Base-by-base conservation (phyloP, 345 rosid species). In the Clausena lansium region DNA sequence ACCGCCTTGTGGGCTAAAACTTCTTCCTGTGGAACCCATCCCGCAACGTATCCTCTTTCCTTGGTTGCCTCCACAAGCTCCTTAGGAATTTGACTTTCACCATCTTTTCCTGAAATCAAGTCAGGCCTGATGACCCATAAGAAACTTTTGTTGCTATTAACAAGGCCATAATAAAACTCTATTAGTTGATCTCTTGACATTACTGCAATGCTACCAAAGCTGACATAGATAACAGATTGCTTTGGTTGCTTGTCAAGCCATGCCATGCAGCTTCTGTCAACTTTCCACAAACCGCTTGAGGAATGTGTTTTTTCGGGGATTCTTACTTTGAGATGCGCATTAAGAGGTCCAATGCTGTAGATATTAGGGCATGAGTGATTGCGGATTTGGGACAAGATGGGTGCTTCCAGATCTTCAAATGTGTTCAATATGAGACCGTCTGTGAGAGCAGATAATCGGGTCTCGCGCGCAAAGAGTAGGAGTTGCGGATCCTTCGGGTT, bases 341-440 rank as follows among this genome's bases (percentile, higher is more conserved):
- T n/a, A n/a, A n/a, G n/a, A n/a, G n/a, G n/a, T n/a, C n/a, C n/a
- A n/a, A n/a, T n/a, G n/a, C n/a, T n/a, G 78, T 84, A 91, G 61
- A 79, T n/a, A 36, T 81, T 82, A 7, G 80, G 83, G 75, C 84
- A 86, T 9, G 13, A 39, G 28, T 79, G 73, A 45, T 78, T 77
- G 28, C 85, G 81, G 5, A 90, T 90, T 4, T 67, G 84, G 9
- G 89, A 52, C 28, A 94, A 54, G 45, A 88, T 86, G 6, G 86
- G 85, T 27, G 50, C 82, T 61, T 92, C 97, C 0, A 91, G 86
- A 72, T 88, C 92, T 71, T 89, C 90, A 22, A 90, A 83, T 0
- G 92, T 90, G 93, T 92, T 89, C 63, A 94, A 81, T 45, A 94
- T 88, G 6, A 94, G 74, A 22, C 81, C 95, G 27, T 71, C 75